Evolutionary conservation across 1,284 basidiomycete genomes (phyloP), one percentile per base, ranked within the genome.

Genomic region (Puccinia horiana): DNA sequence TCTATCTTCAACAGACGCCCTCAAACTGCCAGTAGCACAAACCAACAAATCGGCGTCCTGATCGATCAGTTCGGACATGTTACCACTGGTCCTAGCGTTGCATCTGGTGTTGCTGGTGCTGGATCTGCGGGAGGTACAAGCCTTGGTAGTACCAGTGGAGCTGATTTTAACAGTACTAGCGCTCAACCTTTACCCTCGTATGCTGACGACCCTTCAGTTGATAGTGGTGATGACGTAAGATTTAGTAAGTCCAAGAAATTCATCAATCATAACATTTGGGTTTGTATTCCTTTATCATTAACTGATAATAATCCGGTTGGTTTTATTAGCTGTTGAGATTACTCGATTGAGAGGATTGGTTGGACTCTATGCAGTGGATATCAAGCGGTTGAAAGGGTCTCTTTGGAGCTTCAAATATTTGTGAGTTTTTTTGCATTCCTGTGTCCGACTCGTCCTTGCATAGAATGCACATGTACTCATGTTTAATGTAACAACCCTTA

Each of bases 171-270:
- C 29, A 29, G 54, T 26, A 58, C 1, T 12, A 26, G 54, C 32
- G 63, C 54, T 23, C 83, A 85, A 67, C 86, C 86, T 23, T 69
- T 84, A 81, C 90, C 93, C 0, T 86, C 93, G 44, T 97, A 95
- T 86, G 94, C 95, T 23, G 92, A 94, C 83, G 85, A 84, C 20
- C 81, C 88, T 40, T 87, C 89, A 9, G 90, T 92, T 84, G 95
- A 97, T 86, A 91, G 91, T 37, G 94, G 94, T 58, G 95, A 96
- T 85, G 95, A 97, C 90, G 93, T 97, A 83, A 91, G 93, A 84
- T 97, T 97, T 89, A 81, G 80, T 81, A 54, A 75, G 80, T 40
- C 14, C 11, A 69, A 63, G 5, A 1, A 14, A 2, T 35, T 26
- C 37, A 11, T 65, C 35, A 3, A 2, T 14, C 9, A 63, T 29